Evolutionary conservation across 2,329 filamentous ascomycete genomes (phyloP), one percentile per base, ranked within the genome.

Genomic region (Fusarium coicis): DNA sequence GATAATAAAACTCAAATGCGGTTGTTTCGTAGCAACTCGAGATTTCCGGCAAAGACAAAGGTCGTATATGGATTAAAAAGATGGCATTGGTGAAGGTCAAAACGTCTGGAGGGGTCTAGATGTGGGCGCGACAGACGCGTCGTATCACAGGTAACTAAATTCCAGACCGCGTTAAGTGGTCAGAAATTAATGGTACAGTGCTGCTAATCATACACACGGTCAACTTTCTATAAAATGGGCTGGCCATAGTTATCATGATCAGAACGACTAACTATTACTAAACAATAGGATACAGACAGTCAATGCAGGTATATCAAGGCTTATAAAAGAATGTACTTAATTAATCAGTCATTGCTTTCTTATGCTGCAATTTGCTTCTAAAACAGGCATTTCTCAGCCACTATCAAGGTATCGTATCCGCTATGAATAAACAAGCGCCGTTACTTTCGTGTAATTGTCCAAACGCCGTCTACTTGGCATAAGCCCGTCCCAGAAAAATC

Each of bases 151-250:
- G 66, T 43, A 65, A 70, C 66, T 66, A 74, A 63, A 54, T 50
- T 32, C 63, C 26, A 39, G 34, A 63, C 44, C 74, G 74, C 71
- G 74, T 75, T 76, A 75, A 75, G 74, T 75, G 71, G 47, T 43
- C 46, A 23, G 14, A 10, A 8, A 30, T 26, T 54, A 40, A 30
- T 21, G 50, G 23, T 37, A 71, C 66, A 70, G 57, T 64, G 42
- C 34, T 28, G 16, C 50, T 19, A 39, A 40, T 28, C 15, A n/a
- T 42, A 26, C 32, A 50, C 37, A 66, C 61, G 23, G 61, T 43
- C 37, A 23, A 19, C 26, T 19, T 34, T 26, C 12, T 26, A 52
- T 19, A 36, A 23, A 23, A 34, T 26, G 26, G 36, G 32, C 19
- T 42, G 18, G 23, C 32, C 23, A 47, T 30, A 30, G 26, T 39